Evolutionary conservation across 1,284 basidiomycete species (phyloP), one percentile per base, ranked within the genome.

Genomic region (Tremellales sp.): DNA sequence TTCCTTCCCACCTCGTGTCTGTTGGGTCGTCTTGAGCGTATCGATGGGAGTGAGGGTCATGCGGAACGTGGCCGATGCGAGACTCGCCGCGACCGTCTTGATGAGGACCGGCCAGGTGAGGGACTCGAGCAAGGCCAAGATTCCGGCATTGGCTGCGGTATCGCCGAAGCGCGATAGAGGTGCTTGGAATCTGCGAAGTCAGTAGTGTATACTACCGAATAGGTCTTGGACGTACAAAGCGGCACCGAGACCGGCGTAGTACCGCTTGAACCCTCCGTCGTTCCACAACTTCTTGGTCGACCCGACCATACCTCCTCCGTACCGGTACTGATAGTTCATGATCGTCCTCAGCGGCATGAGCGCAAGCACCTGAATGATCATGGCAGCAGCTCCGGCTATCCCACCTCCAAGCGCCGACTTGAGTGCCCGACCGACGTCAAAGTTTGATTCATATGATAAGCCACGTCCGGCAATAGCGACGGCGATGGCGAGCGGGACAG

Each of bases 11-110:
- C 90, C 90, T 66, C 91, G 84, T 0, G 90, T 87, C 74, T 94
- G 90, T 75, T 93, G 76, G 0, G 89, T 93, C 6, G 90, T 94
- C 79, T 94, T 93, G 55, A 92, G 68, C 0, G 90, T 91, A 72
- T 94, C 90, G 45, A 93, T 80, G 0, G 90, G 90, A 0, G 87
- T 92, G 37, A 93, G 74, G 13, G 85, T 75, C 82, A 93, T 92
- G 36, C 88, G 76, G 70, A 91, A 90, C 10, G 76, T 76, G 0
- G 89, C 88, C 0, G 87, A 65, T 3, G 63, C 57, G 39, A 68
- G 46, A 19, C 57, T 61, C 1, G 65, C 69, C 31, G 67, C 65
- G 27, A 76, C 63, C 27, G 71, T 65, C 52, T 74, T 71, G 58
- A 72, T 56, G 21, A 72, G 59, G 22, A 69, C 67, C 4, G 65